Conservation (phyloP, 2,329 filamentous ascomycete genomes). For the Pseudocercospora macadamiae region DNA sequence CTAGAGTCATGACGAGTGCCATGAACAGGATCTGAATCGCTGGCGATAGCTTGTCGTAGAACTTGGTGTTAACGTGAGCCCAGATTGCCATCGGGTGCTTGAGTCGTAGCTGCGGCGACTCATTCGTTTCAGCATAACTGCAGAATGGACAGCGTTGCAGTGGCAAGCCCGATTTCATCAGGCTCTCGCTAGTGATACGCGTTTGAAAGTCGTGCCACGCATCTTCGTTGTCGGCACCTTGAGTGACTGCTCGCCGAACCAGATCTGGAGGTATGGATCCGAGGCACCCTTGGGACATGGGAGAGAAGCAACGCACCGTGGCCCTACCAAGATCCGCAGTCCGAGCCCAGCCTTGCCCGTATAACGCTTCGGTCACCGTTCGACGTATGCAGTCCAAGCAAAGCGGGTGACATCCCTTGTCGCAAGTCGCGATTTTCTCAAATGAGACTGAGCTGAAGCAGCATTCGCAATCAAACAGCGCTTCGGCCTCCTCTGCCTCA, state of each 20-base stretch:
- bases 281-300: conserved; percentile 65
- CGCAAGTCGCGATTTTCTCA: conserved; percentile 75
- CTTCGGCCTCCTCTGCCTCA: conserved; percentile 51
- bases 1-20: conserved; percentile 31
- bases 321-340: conserved; percentile 73
- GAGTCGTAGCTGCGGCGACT: conserved; percentile 35
- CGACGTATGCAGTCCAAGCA: conserved; percentile 83
- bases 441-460: conserved; percentile 74
- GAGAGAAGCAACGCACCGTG: conserved; percentile 81
- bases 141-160: conserved; percentile 89
- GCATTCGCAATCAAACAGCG: conserved; percentile 72
- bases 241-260: conserved; percentile 71
- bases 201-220: conserved; percentile 76
- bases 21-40: conserved; percentile 53
- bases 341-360: conserved; percentile 87
- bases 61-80: conserved; percentile 28
- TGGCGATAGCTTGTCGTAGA: conserved; percentile 40
- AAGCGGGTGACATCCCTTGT: conserved; percentile 68
- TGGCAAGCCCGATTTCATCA: conserved; percentile 73
- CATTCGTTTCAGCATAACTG: conserved; percentile 83
- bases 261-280: conserved; percentile 73
- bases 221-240: conserved; percentile 70
- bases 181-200: conserved; percentile 73
- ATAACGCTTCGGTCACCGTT: conserved; percentile 82
- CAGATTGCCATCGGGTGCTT: conserved; percentile 27